phyloP scores from a whole-genome alignment of 257 asterid genomes.

The Verbascum thapsus region DNA sequence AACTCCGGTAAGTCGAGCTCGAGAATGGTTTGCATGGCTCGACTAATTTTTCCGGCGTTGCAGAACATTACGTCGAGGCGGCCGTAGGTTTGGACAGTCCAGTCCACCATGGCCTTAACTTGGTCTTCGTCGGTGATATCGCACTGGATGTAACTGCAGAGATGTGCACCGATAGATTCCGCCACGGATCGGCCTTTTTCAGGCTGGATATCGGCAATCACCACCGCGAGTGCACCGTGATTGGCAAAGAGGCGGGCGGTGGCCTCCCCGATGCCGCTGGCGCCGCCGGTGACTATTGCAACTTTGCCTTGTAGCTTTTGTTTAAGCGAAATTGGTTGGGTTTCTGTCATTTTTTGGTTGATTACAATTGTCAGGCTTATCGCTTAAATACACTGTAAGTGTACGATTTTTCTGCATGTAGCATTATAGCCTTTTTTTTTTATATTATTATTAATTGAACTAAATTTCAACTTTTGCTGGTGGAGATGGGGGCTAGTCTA shows the following conservation, averaged over 20 bases:
- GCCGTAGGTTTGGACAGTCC: slow-evolving; percentile 37
- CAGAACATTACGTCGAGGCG: too few species aligned
- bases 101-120: slow-evolving; percentile 35
- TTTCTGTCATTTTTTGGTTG: too few species aligned
- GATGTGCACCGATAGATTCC: slow-evolving; percentile 31
- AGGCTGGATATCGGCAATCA: slow-evolving; percentile 46
- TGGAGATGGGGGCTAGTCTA: too few species aligned
- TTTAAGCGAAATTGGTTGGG: too few species aligned
- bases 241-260: slow-evolving; percentile 40
- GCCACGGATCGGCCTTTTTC: slow-evolving; percentile 38
- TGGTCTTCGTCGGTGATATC: slow-evolving; percentile 44
- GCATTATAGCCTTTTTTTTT: not conserved
- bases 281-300: slow-evolving; percentile 42
- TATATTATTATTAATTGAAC: not conserved
- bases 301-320: slow-evolving; percentile 38
- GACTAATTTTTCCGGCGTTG: slow-evolving; percentile 39
- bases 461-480: too few species aligned
- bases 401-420: too few species aligned
- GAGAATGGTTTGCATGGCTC: slow-evolving; percentile 30
- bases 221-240: slow-evolving; percentile 40
- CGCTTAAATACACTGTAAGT: too few species aligned
- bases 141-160: slow-evolving; percentile 38
- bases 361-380: too few species aligned
- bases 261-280: too few species aligned
- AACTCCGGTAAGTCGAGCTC: slow-evolving; percentile 29